phyloP scores from a whole-genome alignment of 805 yeast species.

The Ogataea nitratoaversa region DNA sequence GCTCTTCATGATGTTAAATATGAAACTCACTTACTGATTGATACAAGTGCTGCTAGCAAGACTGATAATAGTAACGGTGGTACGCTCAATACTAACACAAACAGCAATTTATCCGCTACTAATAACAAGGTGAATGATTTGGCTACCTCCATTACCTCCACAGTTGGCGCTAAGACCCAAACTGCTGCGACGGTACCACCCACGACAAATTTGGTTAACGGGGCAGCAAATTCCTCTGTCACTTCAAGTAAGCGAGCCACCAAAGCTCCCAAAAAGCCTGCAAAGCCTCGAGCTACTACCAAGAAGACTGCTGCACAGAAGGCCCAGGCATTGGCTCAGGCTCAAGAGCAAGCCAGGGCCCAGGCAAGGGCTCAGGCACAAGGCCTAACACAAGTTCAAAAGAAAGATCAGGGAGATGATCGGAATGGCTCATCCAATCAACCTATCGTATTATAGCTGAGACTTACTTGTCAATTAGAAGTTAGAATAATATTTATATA shows the following conservation, averaged over 20 bases:
- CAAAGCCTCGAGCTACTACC: conserved; percentile 7
- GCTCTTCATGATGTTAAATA: conserved; percentile 21
- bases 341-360: conserved; percentile 1
- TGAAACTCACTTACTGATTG: conserved; percentile 15
- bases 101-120: background rate
- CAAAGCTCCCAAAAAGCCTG: too few species aligned
- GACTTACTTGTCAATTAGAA: too few species aligned
- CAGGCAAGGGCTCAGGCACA: background rate
- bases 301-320: conserved; percentile 6
- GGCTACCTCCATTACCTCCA: too few species aligned
- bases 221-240: too few species aligned
- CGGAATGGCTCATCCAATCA: conserved; percentile 7
- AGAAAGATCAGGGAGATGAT: background rate
- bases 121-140: background rate
- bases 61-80: background rate
- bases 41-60: conserved; percentile 5
- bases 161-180: background rate
- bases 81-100: background rate
- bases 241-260: too few species aligned
- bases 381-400: background rate
- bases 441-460: conserved; percentile 8
- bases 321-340: conserved; percentile 1
- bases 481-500: too few species aligned
- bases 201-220: too few species aligned
- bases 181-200: background rate